These are phyloP conservation scores for Thelephora terrestris DNA, from an alignment of 1,284 basidiomycete species.

Conservation along the genomic window DNA sequence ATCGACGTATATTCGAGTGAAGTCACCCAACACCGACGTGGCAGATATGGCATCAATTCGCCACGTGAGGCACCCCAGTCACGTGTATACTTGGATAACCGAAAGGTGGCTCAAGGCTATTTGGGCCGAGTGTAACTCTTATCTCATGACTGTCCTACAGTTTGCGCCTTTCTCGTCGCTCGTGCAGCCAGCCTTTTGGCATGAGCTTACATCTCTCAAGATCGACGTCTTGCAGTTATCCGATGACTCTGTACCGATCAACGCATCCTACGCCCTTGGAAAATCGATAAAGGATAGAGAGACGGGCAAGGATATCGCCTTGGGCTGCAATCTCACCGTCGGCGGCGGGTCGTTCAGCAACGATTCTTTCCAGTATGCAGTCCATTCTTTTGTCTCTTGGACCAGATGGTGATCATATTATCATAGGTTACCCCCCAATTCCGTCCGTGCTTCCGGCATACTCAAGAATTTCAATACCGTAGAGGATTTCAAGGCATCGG, in stretches of 20 bases:
- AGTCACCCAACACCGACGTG: background rate
- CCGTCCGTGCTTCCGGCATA: slow-evolving; percentile 43
- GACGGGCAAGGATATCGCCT: slow-evolving; percentile 51
- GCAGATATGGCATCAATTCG: background rate
- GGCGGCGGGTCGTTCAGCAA: slow-evolving; percentile 49
- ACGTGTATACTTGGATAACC: background rate
- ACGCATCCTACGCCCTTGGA: slow-evolving; percentile 64
- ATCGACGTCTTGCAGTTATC: slow-evolving; percentile 84
- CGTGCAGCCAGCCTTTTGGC: slow-evolving; percentile 91
- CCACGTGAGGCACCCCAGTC: background rate
- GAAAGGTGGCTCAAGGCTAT: background rate
- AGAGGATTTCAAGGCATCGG: slow-evolving; percentile 87
- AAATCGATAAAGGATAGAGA: slow-evolving; percentile 67
- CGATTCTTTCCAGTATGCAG: slow-evolving; percentile 19
- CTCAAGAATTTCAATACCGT: slow-evolving; percentile 96
- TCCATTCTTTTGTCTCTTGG: background rate
- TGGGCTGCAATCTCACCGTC: slow-evolving; percentile 51
- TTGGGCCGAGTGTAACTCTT: background rate
- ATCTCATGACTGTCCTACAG: slow-evolving; percentile 55
- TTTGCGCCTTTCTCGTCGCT: slow-evolving; percentile 83
- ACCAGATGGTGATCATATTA: background rate
- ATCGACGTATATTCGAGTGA: too few species aligned
- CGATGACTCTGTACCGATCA: slow-evolving; percentile 58
- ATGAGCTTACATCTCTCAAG: slow-evolving; percentile 81
- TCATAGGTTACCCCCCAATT: slow-evolving; percentile 30